Evolutionary conservation across 2,329 filamentous ascomycete genomes (phyloP).

Genomic region (Pyrenophora tritici-repentis): DNA sequence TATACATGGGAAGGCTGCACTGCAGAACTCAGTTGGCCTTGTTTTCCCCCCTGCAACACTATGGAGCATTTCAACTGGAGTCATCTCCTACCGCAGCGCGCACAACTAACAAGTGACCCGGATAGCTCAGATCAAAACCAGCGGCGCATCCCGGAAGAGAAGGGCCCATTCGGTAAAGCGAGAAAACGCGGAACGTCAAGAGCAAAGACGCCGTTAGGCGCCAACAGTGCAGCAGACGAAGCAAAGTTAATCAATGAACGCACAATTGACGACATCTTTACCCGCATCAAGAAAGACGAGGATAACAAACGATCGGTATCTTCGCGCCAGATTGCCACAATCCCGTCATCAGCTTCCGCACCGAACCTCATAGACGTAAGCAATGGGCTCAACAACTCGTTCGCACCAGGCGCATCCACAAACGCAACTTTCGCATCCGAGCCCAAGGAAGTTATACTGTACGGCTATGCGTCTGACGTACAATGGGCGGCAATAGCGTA

Average conservation of each 20-base stretch:
- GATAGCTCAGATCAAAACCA: conserved; percentile 51
- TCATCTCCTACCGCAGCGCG: background rate
- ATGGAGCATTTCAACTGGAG: conserved; percentile 4
- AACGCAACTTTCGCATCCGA: conserved; percentile 53
- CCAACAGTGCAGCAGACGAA: conserved; percentile 62
- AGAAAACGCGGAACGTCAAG: conserved; percentile 54
- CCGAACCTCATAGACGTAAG: conserved; percentile 39
- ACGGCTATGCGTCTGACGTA: conserved; percentile 72
- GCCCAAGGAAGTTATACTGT: conserved; percentile 80
- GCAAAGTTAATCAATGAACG: conserved; percentile 51
- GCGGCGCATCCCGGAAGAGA: conserved; percentile 62
- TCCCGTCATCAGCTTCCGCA: conserved; percentile 40
- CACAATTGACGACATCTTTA: conserved; percentile 56
- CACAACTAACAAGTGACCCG: conserved; percentile 22
- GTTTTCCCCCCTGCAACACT: background rate
- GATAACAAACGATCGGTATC: conserved; percentile 37
- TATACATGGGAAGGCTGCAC: background rate
- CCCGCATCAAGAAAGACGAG: conserved; percentile 37
- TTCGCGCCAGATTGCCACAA: conserved; percentile 24
- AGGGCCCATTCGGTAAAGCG: conserved; percentile 64
- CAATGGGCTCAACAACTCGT: conserved; percentile 32
- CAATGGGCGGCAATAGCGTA: conserved; percentile 86
- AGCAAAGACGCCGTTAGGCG: conserved; percentile 60
- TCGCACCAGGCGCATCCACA: conserved; percentile 34
- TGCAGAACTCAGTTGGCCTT: background rate